Evolutionary conservation across 805 yeast genomes (phyloP).

Genomic region (Candida krabiensis): DNA sequence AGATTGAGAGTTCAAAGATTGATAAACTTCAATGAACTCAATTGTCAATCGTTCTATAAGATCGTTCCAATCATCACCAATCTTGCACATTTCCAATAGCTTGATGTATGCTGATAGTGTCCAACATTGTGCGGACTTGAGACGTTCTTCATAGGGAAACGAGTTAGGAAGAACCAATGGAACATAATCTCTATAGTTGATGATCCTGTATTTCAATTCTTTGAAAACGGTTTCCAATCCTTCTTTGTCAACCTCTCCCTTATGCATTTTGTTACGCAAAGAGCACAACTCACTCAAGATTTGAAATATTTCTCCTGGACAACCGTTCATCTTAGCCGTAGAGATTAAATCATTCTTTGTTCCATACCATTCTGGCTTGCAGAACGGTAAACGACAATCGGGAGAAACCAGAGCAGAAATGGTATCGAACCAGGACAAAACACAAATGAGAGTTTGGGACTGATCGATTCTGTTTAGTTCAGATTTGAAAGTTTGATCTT

Average conservation of each 20-base stretch:
- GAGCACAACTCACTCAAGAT: conserved; percentile 46
- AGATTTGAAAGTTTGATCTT: conserved; percentile 42
- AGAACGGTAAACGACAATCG: conserved; percentile 54
- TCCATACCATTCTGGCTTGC: conserved; percentile 56
- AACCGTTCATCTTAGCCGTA: conserved; percentile 56
- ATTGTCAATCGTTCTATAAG: conserved; percentile 34
- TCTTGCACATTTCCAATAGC: conserved; percentile 25
- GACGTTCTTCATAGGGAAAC: conserved; percentile 38
- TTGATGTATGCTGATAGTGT: conserved; percentile 38
- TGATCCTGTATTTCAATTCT: conserved; percentile 34
- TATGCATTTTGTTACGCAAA: conserved; percentile 25
- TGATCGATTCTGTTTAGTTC: conserved; percentile 49
- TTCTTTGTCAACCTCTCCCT: conserved; percentile 1
- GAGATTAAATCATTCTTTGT: conserved; percentile 41
- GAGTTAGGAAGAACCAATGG: conserved; percentile 25
- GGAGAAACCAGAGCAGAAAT: conserved; percentile 56
- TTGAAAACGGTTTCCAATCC: conserved; percentile 19
- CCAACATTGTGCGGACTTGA: conserved; percentile 61
- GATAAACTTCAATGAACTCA: conserved; percentile 50
- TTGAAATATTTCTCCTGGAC: conserved; percentile 57
- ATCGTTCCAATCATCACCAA: conserved; percentile 19
- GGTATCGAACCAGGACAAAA: conserved; percentile 62
- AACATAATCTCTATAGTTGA: conserved; percentile 51
- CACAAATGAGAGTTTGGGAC: conserved; percentile 47
- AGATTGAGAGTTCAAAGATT: conserved; percentile 43